A percentile compares a stretch with the other conserved stretches of the same genome.
These are phyloP conservation scores for Rasamsonia emersonii DNA, from an alignment of 2,329 filamentous ascomycete species.

Conservation along the genomic window DNA sequence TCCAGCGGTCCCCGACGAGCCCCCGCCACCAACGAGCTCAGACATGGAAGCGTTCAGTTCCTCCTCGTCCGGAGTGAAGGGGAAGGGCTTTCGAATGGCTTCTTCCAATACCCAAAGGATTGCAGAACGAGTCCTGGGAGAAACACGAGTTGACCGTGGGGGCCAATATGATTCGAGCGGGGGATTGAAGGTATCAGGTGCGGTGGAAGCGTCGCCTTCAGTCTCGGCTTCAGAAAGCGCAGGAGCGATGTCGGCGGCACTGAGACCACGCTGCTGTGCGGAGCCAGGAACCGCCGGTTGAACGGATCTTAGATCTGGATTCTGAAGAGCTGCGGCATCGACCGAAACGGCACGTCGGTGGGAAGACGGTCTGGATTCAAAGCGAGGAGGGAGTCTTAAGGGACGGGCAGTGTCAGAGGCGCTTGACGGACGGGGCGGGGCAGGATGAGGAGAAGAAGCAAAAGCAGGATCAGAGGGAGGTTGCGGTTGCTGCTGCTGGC, in stretches of 20 bases:
- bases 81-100: slow-evolving; percentile 70
- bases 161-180: slow-evolving; percentile 45
- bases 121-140: slow-evolving; percentile 74
- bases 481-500: slow-evolving; percentile 44
- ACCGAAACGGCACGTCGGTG: slow-evolving; percentile 37
- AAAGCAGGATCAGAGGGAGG: slow-evolving; percentile 32
- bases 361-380: slow-evolving; percentile 34
- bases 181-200: slow-evolving; percentile 21
- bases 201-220: slow-evolving; percentile 23
- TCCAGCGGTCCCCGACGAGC: slow-evolving; percentile 36
- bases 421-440: slow-evolving; percentile 42
- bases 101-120: slow-evolving; percentile 91
- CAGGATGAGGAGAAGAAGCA: slow-evolving; percentile 29
- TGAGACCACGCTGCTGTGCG: slow-evolving; percentile 16
- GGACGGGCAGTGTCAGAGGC: slow-evolving; percentile 45
- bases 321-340: slow-evolving; percentile 28
- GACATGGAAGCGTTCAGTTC: slow-evolving; percentile 93
- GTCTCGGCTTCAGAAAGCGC: slow-evolving; percentile 26
- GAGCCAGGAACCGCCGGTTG: slow-evolving; percentile 19
- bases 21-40: slow-evolving; percentile 59
- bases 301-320: slow-evolving; percentile 23
- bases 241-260: slow-evolving; percentile 17
- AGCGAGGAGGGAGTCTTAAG: slow-evolving; percentile 43
- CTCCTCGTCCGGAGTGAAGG: slow-evolving; percentile 72
- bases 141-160: slow-evolving; percentile 52